Percentiles rank a stretch among this genome's conserved stretches.
These are phyloP conservation scores for Candida neerlandica DNA, from an alignment of 1,139 yeast species.

Conservation along the genomic window DNA sequence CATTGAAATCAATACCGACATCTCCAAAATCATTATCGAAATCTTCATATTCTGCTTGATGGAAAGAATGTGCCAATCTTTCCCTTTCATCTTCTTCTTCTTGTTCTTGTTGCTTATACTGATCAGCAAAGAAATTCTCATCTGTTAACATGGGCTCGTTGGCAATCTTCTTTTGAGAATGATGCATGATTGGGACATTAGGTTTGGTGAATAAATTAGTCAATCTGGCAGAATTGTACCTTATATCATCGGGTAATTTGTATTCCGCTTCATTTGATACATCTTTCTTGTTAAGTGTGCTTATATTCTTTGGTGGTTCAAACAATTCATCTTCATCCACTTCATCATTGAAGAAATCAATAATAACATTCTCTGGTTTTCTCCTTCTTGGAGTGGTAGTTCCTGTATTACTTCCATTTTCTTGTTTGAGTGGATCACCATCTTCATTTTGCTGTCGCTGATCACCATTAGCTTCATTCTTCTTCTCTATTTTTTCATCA, in stretches of 20 bases:
- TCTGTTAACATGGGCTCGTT: constrained; percentile 45
- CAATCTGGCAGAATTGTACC: constrained; percentile 69
- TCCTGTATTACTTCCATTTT: neutral
- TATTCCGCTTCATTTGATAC: constrained; percentile 35
- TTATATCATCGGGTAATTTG: constrained; percentile 72
- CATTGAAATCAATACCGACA: constrained; percentile 50
- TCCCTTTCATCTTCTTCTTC: constrained; percentile 39
- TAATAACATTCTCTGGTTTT: constrained; percentile 36
- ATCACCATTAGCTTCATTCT: neutral
- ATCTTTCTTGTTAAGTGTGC: constrained; percentile 29
- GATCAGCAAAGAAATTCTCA: constrained; percentile 75
- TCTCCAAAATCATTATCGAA: constrained; percentile 42
- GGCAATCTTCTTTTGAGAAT: constrained; percentile 2
- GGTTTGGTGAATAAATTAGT: constrained; percentile 75
- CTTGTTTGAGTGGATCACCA: constrained; percentile 9
- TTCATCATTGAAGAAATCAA: constrained; percentile 53
- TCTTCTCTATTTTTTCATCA: constrained; percentile 9
- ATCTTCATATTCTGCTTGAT: constrained; percentile 49
- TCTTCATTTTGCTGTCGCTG: constrained; percentile 9
- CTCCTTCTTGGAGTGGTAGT: constrained; percentile 20
- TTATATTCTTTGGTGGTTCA: constrained; percentile 42
- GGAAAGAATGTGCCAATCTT: constrained; percentile 43
- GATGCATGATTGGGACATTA: constrained; percentile 37
- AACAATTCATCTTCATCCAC: constrained; percentile 52
- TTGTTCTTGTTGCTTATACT: constrained; percentile 49